Evolutionary conservation across 805 yeast genomes (phyloP), one percentile per base, ranked within the genome.

Genomic region (Metschnikowia cerradonensis): DNA sequence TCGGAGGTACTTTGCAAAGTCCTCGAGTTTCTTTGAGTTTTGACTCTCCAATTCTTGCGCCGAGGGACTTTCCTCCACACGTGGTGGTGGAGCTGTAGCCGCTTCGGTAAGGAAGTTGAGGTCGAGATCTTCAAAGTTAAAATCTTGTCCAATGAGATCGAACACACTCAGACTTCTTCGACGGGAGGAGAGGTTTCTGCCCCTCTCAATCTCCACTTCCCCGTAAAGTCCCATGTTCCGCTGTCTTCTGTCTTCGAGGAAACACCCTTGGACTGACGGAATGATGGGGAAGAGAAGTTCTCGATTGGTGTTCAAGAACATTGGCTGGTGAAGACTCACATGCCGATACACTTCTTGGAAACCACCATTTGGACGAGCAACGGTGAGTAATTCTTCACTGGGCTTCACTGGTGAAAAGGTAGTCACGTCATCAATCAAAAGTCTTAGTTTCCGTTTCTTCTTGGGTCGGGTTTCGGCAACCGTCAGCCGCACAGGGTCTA

Each of bases 181-280:
- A 26, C 36, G 44, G 32, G 45, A 45, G 3, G 48, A 42, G 6
- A 47, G 41, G 37, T 56, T 41, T 50, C 60, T 52, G 6, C 59
- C 60, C 2, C 52, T 44, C 35, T 57, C 60, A 19, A 57, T 47
- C 6, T 55, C 60, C 19, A 50, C 37, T 2, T 33, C 37, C 14
- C 47, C 48, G 13, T 47, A 19, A 13, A 45, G 42, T 2, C 36
- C 45, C 15, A 50, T 51, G 6, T 33, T 40, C 3, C 26, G 20
- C 5, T 14, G 31, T 13, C 15, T 32, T 22, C 50, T 41, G 4
- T 11, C 32, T 6, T 32, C 31, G 3, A 17, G 32, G 23, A 50
- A 35, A 23, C 49, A 33, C 11, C 15, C 30, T 39, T 42, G 45
- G 32, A 39, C 47, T 4, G 35, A 19, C 4, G 47, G 41, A 36